phyloP scores from a whole-genome alignment of 176 grass and related monocot genomes.

The Aechmea fasciata region DNA sequence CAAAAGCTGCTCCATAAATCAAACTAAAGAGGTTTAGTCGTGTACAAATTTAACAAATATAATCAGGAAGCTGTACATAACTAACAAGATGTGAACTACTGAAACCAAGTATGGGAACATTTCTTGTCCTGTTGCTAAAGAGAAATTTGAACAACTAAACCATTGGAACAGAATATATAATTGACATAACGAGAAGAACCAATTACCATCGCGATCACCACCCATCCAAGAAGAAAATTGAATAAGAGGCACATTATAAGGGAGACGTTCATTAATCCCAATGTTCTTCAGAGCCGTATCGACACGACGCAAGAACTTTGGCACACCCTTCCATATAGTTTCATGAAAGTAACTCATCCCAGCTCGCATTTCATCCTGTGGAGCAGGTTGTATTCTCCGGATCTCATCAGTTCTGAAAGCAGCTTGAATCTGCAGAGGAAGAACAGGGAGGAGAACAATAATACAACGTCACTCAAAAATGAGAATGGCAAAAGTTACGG shows the following conservation, averaged over 20 bases:
- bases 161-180: too few relatives aligned
- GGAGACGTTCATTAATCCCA: constrained; percentile 83
- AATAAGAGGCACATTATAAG: constrained; percentile 92
- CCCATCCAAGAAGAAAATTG: constrained; percentile 99
- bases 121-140: too few relatives aligned
- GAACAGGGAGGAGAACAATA: not conserved
- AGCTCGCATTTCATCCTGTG: constrained; percentile 96
- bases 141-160: too few relatives aligned
- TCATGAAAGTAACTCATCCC: constrained; percentile 99
- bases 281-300: constrained; percentile 95
- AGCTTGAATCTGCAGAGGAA: constrained; percentile 61
- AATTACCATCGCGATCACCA: constrained; percentile 95
- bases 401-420: constrained; percentile 99
- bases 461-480: not conserved
- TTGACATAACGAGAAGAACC: not conserved
- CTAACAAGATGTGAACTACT: too few relatives aligned
- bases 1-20: too few relatives aligned
- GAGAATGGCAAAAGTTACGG: not conserved
- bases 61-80: too few relatives aligned
- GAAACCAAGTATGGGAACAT: too few relatives aligned
- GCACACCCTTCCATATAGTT: constrained; percentile 97
- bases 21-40: too few relatives aligned
- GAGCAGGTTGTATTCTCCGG: constrained; percentile 72
- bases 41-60: too few relatives aligned
- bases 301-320: constrained; percentile 94